phyloP scores from a whole-genome alignment of 2,329 filamentous ascomycete species.

The Aspergillus piperis region DNA sequence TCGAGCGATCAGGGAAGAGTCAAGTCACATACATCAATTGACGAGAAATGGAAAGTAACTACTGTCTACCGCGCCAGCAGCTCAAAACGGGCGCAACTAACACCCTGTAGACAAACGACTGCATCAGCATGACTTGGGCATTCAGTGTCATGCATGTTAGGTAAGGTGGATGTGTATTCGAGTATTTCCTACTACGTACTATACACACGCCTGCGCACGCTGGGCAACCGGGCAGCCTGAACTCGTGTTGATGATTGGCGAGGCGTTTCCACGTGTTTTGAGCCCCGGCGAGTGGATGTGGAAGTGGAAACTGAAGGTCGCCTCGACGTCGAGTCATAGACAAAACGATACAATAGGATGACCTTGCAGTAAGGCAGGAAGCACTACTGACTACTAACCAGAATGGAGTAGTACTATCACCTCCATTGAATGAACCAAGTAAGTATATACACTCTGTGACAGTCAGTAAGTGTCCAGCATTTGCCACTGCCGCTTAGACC shows the following conservation, averaged over 20 bases:
- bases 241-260: slow-evolving; percentile 8
- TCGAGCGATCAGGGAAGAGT: background rate
- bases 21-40: background rate
- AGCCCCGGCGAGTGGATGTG: background rate
- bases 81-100: background rate
- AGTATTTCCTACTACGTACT: too few species aligned
- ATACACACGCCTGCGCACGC: background rate
- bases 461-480: background rate
- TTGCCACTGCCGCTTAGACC: slow-evolving; percentile 5
- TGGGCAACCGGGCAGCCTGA: slow-evolving; percentile 5
- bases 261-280: slow-evolving; percentile 8
- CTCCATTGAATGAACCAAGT: background rate
- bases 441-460: background rate
- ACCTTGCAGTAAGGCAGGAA: background rate
- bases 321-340: background rate
- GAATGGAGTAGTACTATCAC: background rate
- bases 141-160: background rate
- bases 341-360: background rate
- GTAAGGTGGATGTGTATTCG: background rate
- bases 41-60: background rate
- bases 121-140: background rate
- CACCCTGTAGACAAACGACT: background rate
- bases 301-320: background rate
- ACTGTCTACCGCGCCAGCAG: background rate
- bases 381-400: background rate